These are phyloP conservation scores for Ogataea thermomethanolica DNA, from an alignment of 805 yeast genomes.

Conservation along the genomic window DNA sequence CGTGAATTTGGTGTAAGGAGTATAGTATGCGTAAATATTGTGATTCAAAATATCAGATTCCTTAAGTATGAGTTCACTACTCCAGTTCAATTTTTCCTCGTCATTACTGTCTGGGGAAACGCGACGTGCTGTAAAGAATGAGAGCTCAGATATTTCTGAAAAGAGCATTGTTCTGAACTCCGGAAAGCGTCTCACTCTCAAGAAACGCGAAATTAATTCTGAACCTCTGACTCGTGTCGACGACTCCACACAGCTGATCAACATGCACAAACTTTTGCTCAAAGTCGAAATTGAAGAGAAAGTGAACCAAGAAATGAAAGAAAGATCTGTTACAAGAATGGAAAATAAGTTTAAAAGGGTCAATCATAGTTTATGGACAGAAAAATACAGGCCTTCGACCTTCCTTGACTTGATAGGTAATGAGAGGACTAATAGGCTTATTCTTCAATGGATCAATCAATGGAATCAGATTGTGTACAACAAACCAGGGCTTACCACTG, in stretches of 20 bases:
- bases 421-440: slow-evolving; percentile 56
- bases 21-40: slow-evolving; percentile 5
- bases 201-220: slow-evolving; percentile 13
- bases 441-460: slow-evolving; percentile 60
- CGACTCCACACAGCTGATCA: slow-evolving; percentile 19
- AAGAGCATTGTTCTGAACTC: slow-evolving; percentile 14
- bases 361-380: slow-evolving; percentile 43
- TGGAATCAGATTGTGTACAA: slow-evolving; percentile 63
- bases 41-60: not conserved
- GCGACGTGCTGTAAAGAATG: not conserved
- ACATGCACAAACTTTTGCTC: slow-evolving; percentile 24
- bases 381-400: slow-evolving; percentile 63
- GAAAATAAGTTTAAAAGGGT: slow-evolving; percentile 11
- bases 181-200: slow-evolving; percentile 23
- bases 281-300: slow-evolving; percentile 24
- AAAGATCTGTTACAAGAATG: slow-evolving; percentile 7
- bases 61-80: slow-evolving; percentile 2
- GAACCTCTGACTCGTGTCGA: not conserved
- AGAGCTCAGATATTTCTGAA: not conserved
- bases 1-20: slow-evolving; percentile 9
- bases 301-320: slow-evolving; percentile 14
- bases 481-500: slow-evolving; percentile 25
- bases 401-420: slow-evolving; percentile 69
- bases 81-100: slow-evolving; percentile 17
- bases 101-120: slow-evolving; percentile 13